These are phyloP conservation scores for Rhododendron kiyosumense DNA, from an alignment of 148 eudicot genomes.

Conservation along the genomic window DNA sequence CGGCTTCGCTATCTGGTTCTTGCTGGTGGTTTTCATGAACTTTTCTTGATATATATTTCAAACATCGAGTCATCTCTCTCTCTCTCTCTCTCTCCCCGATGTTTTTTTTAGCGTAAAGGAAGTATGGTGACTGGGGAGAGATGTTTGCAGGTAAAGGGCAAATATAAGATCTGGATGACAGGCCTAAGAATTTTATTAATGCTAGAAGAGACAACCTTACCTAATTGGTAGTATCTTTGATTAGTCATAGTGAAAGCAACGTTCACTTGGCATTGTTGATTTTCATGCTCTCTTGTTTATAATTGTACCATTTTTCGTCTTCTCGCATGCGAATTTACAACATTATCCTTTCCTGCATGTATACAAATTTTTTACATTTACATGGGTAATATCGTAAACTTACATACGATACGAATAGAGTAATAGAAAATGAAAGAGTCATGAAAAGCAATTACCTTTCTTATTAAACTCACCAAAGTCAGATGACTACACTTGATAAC, in stretches of 20 bases:
- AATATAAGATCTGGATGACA: background rate
- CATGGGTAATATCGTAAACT: background rate
- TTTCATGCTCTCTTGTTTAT: no score
- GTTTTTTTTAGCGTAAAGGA: background rate
- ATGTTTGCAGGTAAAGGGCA: background rate
- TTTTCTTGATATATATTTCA: conserved; percentile 29
- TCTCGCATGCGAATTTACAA: no score
- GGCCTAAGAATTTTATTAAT: background rate
- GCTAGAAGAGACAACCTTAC: background rate
- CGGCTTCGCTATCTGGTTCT: background rate
- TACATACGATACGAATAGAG: background rate
- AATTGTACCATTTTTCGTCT: no score
- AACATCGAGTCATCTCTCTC: conserved; percentile 20
- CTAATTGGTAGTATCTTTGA: background rate
- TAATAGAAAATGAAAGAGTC: background rate
- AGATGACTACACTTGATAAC: background rate
- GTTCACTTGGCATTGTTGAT: background rate
- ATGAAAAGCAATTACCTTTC: background rate
- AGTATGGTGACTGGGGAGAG: background rate
- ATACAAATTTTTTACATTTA: background rate
- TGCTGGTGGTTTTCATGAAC: conserved; percentile 20
- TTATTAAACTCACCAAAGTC: background rate
- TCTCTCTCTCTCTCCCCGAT: background rate
- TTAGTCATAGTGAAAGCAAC: background rate
- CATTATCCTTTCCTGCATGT: background rate